A percentile compares a stretch with the other conserved stretches of the same genome.
phyloP scores from a whole-genome alignment of 2,329 filamentous ascomycete species.

The Cytospora schulzeri region DNA sequence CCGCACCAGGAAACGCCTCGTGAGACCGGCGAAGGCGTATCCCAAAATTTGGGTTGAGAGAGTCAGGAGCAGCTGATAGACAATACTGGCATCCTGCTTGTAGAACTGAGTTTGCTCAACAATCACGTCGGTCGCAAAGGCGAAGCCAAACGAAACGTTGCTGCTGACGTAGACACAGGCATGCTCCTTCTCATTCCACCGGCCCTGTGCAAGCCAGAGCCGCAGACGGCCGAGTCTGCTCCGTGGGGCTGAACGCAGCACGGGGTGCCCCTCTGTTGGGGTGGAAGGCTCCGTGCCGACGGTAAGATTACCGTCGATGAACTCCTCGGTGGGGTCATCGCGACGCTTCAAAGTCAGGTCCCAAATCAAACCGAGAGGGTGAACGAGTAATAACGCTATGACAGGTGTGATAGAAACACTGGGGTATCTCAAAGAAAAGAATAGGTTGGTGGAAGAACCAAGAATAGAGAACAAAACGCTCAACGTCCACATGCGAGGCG shows the following conservation, averaged over 20 bases:
- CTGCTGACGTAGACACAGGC: conserved; percentile 88
- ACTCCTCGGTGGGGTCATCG: conserved; percentile 52
- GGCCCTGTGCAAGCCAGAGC: conserved; percentile 76
- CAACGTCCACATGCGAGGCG: conserved; percentile 82
- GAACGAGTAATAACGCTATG: conserved; percentile 81
- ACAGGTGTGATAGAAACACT: conserved; percentile 88
- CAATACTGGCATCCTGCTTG: conserved; percentile 73
- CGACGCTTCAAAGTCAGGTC: conserved; percentile 72
- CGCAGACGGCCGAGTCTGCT: conserved; percentile 50
- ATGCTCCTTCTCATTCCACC: conserved; percentile 88
- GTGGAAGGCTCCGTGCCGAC: conserved; percentile 28
- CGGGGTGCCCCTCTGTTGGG: conserved; percentile 20
- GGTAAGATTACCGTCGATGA: conserved; percentile 45
- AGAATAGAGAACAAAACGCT: conserved; percentile 80
- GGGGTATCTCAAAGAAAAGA: conserved; percentile 88
- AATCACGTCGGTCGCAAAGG: conserved; percentile 87
- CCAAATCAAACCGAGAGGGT: conserved; percentile 81
- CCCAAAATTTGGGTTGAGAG: conserved; percentile 85
- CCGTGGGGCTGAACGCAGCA: conserved; percentile 16
- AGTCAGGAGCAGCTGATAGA: conserved; percentile 80
- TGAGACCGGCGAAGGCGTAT: conserved; percentile 83
- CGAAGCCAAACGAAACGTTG: conserved; percentile 87
- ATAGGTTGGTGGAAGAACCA: conserved; percentile 81
- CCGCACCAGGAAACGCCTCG: conserved; percentile 77
- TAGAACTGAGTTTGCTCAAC: conserved; percentile 91